A percentile compares a stretch with the other conserved stretches of the same genome.
Evolutionary conservation across 176 grass and related monocot genomes (phyloP).

Genomic region (Aegilops speltoides): DNA sequence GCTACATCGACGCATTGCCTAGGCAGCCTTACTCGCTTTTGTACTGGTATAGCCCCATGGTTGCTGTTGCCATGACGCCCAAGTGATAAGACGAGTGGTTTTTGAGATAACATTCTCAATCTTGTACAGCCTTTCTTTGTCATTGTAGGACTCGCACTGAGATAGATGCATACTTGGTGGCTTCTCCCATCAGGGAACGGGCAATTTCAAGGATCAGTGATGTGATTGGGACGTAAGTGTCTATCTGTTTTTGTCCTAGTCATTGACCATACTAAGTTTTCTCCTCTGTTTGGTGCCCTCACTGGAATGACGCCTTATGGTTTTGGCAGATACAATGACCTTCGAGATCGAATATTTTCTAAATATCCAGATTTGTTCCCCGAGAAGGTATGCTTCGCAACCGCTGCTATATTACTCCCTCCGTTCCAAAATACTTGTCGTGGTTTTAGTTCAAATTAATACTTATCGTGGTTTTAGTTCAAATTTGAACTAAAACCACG

Average conservation of each 20-base stretch:
- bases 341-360: conserved; percentile 83
- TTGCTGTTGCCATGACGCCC: not conserved
- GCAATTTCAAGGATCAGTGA: conserved; percentile 91
- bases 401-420: conserved; percentile 15
- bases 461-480: too few relatives aligned
- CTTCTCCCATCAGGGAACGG: conserved; percentile 80
- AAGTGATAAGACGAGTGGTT: not conserved
- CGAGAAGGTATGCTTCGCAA: conserved; percentile 61
- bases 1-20: conserved; percentile 84
- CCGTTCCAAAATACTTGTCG: too few relatives aligned
- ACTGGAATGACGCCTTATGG: conserved; percentile 3
- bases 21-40: conserved; percentile 96
- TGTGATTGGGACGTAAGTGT: conserved; percentile 82
- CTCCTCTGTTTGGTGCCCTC: not conserved
- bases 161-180: conserved; percentile 76
- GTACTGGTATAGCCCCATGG: conserved; percentile 64
- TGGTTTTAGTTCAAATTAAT: too few relatives aligned
- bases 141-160: conserved; percentile 85
- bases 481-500: too few relatives aligned
- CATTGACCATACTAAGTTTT: conserved; percentile 18
- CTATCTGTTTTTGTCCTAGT: not conserved
- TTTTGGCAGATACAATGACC: conserved; percentile 82
- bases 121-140: conserved; percentile 58
- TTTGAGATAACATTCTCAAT: conserved; percentile 55
- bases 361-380: conserved; percentile 90